Evolutionary conservation across 139 green algal genomes (phyloP), one percentile per base, ranked within the genome.

Genomic region (Trebouxia sp.): DNA sequence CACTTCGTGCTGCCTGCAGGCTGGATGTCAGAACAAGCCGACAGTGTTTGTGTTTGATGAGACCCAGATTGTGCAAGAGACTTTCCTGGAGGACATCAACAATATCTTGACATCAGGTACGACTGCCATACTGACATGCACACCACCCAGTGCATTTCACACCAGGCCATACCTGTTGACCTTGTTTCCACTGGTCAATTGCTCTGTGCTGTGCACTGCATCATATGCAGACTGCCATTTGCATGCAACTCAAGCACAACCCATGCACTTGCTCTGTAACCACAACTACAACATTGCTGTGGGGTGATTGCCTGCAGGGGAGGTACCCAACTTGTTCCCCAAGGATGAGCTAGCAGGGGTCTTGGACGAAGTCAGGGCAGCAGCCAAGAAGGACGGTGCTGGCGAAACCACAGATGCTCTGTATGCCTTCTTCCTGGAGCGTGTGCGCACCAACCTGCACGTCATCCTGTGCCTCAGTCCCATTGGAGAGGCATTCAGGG

Each of bases 61-160:
- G 86, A 94, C 90, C 24, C 91, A 96, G 82, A 93, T 96, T 76
- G 88, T 93, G 41, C 69, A 74, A n/a, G 92, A 96, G 85, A 90
- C 89, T 15, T 96, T 96, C 84, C 75, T 96, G 45, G 92, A 95
- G 78, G 91, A 95, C 85, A 85, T 95, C 51, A 96, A 96, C 89
- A 96, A 95, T 87, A 93, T 94, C 58, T 85, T 96, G 26, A 92
- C 91, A 14, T 90, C 81, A 65, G 92, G 92, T 26, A 86, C 92
- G 86, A n/a, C n/a, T n/a, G n/a, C n/a, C n/a, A n/a, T n/a, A n/a
- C n/a, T n/a, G n/a, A n/a, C n/a, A n/a, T n/a, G n/a, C n/a, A n/a
- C n/a, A n/a, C n/a, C n/a, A n/a, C n/a, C n/a, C n/a, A n/a, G n/a
- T n/a, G n/a, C n/a, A n/a, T n/a, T n/a, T n/a, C n/a, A n/a, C n/a